Evolutionary conservation across 257 asterid genomes (phyloP).

Genomic region (Mentha longifolia): DNA sequence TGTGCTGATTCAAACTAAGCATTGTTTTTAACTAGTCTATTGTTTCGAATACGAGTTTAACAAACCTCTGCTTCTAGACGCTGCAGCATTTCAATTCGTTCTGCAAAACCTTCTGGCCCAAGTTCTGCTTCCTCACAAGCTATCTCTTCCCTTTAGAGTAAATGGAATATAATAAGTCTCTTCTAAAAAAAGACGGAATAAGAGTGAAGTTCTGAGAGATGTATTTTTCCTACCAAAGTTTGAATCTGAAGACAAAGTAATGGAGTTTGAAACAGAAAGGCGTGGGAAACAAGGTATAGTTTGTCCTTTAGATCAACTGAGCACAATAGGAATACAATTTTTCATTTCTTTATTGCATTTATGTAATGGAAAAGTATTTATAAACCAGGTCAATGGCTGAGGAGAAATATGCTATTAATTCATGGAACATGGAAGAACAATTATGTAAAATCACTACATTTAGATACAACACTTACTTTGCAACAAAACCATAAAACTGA

Average conservation of each 20-base stretch:
- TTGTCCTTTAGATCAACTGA: background rate
- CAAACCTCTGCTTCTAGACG: conserved; percentile 71
- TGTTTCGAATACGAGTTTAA: background rate
- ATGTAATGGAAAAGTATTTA: conserved; percentile 12
- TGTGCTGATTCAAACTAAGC: conserved; percentile 8
- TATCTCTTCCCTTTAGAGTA: conserved; percentile 74
- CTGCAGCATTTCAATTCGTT: conserved; percentile 57
- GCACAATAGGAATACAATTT: background rate
- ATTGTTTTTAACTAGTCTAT: conserved; percentile 13
- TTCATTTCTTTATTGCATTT: background rate
- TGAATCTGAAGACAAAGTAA: conserved; percentile 11
- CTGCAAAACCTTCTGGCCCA: conserved; percentile 71
- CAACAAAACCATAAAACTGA: conserved; percentile 76
- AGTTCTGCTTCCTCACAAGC: conserved; percentile 97
- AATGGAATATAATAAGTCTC: conserved; percentile 12
- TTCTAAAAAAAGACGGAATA: background rate
- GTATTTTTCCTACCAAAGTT: background rate
- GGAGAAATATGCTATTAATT: background rate
- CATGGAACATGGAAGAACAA: background rate
- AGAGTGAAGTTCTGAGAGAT: background rate
- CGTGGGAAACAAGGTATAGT: background rate
- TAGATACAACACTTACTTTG: conserved; percentile 55
- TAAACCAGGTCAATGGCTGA: too few species aligned
- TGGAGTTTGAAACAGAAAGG: background rate
- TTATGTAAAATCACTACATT: background rate